Evolutionary conservation across 2,329 filamentous ascomycete genomes (phyloP).

Genomic region (Neofusicoccum kwambonambiense): DNA sequence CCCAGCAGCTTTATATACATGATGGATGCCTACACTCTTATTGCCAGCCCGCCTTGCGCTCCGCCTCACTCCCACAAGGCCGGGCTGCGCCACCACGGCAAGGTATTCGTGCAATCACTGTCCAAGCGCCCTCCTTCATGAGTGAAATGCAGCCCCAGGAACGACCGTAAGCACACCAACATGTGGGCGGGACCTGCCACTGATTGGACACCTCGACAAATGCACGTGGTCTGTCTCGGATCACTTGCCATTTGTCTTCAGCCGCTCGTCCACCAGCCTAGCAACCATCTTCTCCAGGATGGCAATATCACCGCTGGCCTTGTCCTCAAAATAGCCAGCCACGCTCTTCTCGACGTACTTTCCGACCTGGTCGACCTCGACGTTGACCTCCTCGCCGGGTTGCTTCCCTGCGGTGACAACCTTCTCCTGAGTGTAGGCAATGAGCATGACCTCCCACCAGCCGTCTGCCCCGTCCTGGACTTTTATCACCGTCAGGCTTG

Average conservation of each 20-base stretch:
- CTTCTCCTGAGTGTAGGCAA: constrained; percentile 92
- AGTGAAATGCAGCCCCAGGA: background rate
- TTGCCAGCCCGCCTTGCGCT: constrained; percentile 9
- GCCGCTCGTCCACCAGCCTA: constrained; percentile 70
- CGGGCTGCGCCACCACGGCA: constrained; percentile 14
- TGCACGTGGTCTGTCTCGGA: constrained; percentile 10
- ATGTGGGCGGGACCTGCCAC: background rate
- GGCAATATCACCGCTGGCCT: constrained; percentile 49
- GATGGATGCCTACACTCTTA: constrained; percentile 6
- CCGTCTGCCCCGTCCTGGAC: constrained; percentile 78
- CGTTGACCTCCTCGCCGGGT: constrained; percentile 78
- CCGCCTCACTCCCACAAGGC: constrained; percentile 17
- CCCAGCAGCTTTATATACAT: constrained; percentile 15
- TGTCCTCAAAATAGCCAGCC: constrained; percentile 68
- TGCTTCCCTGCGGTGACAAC: constrained; percentile 79
- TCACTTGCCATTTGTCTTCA: constrained; percentile 45
- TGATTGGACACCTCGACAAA: background rate
- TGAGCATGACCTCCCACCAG: constrained; percentile 95
- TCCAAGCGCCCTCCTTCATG: constrained; percentile 2
- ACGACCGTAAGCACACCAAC: constrained; percentile 4
- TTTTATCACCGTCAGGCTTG: constrained; percentile 86
- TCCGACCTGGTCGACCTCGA: constrained; percentile 86
- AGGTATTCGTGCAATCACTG: constrained; percentile 8
- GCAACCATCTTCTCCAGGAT: constrained; percentile 56
- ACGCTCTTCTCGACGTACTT: constrained; percentile 92